These are phyloP conservation scores for Taphrina deformans DNA, from an alignment of 1,139 yeast genomes.

Conservation along the genomic window DNA sequence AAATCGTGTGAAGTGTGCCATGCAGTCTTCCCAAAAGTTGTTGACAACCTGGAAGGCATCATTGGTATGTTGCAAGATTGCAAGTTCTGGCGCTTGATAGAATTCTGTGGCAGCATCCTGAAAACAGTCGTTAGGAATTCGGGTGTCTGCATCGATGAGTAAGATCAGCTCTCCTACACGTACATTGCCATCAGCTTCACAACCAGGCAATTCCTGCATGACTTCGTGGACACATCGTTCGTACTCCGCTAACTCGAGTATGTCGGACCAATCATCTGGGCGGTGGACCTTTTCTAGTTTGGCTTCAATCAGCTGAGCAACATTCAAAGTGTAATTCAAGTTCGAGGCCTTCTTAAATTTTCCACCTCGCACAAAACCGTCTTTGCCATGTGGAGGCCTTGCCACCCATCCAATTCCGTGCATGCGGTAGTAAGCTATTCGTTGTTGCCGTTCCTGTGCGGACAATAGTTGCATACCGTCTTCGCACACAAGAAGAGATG, in stretches of 20 bases:
- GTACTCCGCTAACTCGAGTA: constrained; percentile 22
- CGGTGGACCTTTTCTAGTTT: constrained; percentile 32
- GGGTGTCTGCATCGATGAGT: constrained; percentile 38
- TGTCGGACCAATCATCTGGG: constrained; percentile 28
- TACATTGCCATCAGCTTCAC: constrained; percentile 37
- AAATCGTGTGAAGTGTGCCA: constrained; percentile 38
- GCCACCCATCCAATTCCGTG: constrained; percentile 38
- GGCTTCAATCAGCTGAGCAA: constrained; percentile 36
- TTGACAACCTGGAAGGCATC: constrained; percentile 37
- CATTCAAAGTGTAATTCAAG: constrained; percentile 37
- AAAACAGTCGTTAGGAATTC: constrained; percentile 38
- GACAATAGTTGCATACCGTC: constrained; percentile 36
- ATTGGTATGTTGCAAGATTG: constrained; percentile 38
- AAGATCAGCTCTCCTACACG: constrained; percentile 38
- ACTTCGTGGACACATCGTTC: constrained; percentile 16
- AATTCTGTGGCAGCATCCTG: constrained; percentile 39
- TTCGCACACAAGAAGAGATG: constrained; percentile 35
- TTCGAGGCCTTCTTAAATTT: constrained; percentile 39
- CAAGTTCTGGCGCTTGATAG: constrained; percentile 37
- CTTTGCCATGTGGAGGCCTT: constrained; percentile 37
- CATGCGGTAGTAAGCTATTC: constrained; percentile 36
- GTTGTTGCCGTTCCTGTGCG: constrained; percentile 18
- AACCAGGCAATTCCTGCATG: constrained; percentile 18
- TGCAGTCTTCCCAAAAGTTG: constrained; percentile 38
- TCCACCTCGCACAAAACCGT: constrained; percentile 38